Percentiles rank a stretch among this genome's conserved stretches.
phyloP scores from a whole-genome alignment of 345 rosid genomes.

The Mercurialis annua region DNA sequence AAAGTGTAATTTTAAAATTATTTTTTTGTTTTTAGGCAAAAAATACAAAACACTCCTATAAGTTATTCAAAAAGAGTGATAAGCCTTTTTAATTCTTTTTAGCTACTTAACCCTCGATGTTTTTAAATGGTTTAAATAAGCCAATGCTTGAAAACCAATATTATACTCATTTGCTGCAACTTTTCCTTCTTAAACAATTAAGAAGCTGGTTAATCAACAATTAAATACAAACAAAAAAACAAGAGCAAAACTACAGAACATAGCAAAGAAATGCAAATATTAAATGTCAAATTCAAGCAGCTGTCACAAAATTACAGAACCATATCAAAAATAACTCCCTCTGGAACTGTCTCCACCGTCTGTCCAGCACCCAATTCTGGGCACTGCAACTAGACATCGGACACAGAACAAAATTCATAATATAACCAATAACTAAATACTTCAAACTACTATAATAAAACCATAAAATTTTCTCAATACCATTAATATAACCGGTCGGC shows the following conservation, averaged over 20 bases:
- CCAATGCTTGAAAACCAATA: no score
- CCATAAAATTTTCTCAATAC: neutral
- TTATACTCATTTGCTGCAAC: no score
- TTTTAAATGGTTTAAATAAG: no score
- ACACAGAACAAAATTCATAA: neutral
- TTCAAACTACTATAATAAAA: neutral
- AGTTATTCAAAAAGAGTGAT: no score
- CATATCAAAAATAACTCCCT: neutral
- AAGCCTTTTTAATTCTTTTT: no score
- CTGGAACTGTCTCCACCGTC: conserved; percentile 1
- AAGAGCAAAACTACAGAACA: neutral
- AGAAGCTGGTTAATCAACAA: neutral
- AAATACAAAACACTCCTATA: no score
- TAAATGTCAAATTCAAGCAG: neutral
- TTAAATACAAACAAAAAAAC: neutral
- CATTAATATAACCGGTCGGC: neutral
- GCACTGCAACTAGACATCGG: neutral
- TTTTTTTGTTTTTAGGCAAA: no score
- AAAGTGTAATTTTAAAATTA: no score
- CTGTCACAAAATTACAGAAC: neutral
- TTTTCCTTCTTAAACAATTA: neutral
- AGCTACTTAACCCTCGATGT: no score
- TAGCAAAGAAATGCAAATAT: no score
- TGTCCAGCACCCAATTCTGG: conserved; percentile 13
- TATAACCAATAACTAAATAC: neutral